phyloP scores from a whole-genome alignment of 768 basidiomycete species.

The Trametes villosa region DNA sequence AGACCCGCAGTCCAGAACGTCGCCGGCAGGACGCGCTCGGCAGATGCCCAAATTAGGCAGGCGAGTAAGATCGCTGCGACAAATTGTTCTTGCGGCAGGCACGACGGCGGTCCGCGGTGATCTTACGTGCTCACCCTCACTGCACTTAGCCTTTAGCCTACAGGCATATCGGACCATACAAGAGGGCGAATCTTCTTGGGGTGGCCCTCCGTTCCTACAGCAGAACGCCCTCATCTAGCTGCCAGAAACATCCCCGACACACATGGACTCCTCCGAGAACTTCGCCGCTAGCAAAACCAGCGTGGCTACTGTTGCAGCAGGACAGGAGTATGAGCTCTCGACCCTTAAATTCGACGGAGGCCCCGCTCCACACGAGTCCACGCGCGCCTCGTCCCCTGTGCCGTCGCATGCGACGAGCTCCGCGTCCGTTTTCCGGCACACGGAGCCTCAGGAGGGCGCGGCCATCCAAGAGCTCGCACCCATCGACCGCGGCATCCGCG shows the following conservation, averaged over 20 bases:
- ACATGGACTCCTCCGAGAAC: too few relatives aligned
- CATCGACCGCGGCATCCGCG: constrained; percentile 24
- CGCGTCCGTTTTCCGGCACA: constrained; percentile 9
- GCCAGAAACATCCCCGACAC: too few relatives aligned
- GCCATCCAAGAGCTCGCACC: constrained; percentile 27
- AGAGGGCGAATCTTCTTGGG: too few relatives aligned
- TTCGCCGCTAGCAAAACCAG: neutral
- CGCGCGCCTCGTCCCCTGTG: neutral
- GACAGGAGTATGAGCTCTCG: neutral
- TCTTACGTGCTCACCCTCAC: neutral
- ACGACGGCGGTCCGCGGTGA: neutral
- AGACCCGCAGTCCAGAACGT: constrained; percentile 7
- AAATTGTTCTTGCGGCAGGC: constrained; percentile 4
- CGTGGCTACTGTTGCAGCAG: neutral
- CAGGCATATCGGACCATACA: too few relatives aligned
- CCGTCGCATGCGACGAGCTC: constrained; percentile 9
- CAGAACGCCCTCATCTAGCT: too few relatives aligned
- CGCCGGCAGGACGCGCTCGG: neutral
- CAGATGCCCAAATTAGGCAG: constrained; percentile 2
- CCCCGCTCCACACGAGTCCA: neutral
- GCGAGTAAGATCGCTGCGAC: constrained; percentile 7
- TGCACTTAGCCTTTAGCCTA: neutral
- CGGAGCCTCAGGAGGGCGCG: constrained; percentile 15
- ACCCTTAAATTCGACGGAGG: neutral
- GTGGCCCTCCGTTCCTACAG: too few relatives aligned